Base-by-base conservation (phyloP, 2,329 filamentous ascomycete species). In the Penicillium sp. region DNA sequence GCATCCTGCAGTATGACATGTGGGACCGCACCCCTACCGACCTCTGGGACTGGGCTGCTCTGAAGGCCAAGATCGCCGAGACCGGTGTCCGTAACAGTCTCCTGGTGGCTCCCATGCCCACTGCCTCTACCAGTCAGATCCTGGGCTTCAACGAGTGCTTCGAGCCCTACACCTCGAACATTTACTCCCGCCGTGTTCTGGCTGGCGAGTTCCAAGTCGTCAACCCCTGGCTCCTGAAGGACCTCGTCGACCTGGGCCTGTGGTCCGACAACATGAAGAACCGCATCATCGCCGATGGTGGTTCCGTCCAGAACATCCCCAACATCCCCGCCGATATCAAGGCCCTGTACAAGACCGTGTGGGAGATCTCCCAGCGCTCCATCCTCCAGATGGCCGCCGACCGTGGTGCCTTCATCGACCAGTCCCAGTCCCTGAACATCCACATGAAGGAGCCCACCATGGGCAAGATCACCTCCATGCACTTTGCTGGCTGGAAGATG, bases 241-340 rank as follows among this genome's bases (percentile, higher is more conserved):
- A 99, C 67, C 85, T 99, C 27, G 94, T 99, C 63, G 94, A 99
- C 69, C 89, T 96, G 79, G 94, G 94, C 55, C 82, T 99, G 40
- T 99, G 94, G 94, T 96, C 92, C 43, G 92, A 99, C 76, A 90
- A 91, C 79, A 99, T 99, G 94, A 99, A 99, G 87, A 99, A 99
- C 81, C 91, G 94, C 66, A 99, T 99, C 81, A 99, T 99, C 68
- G 88, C 94, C 51, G 92, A 96, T 57, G 90, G 90, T 62, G 94
- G 94, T 61, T 97, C 92, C 18, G 88, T 99, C 50, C 94, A 97
- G 75, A 92, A 94, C 75, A 92, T 99, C 58, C 89, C 92, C 69
- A 97, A 95, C 76, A 96, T 99, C 57, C 92, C 94, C 13, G 84
- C 88, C 28, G 94, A 99, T 64, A 88, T 95, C 81, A 99, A 99